Evolutionary conservation across 1,284 basidiomycete species (phyloP).

Genomic region (Pseudomicrostroma phylloplanum): DNA sequence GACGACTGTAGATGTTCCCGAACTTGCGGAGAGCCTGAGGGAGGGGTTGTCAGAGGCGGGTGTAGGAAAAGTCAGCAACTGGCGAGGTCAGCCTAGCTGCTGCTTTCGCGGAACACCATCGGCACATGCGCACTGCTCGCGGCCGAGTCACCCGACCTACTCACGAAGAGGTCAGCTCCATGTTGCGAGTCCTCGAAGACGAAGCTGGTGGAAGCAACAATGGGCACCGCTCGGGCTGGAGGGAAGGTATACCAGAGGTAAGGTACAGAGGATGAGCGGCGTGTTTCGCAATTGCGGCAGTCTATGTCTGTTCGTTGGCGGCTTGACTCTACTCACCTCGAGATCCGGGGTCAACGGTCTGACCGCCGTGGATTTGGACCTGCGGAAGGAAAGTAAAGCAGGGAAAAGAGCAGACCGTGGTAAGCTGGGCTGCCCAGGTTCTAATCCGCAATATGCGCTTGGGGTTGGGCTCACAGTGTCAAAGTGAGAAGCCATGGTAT

Average conservation of each 20-base stretch:
- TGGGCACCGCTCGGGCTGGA: constrained; percentile 67
- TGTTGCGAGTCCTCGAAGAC: constrained; percentile 55
- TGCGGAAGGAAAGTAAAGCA: no score
- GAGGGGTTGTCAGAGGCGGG: constrained; percentile 57
- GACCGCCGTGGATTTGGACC: constrained; percentile 69
- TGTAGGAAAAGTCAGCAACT: constrained; percentile 61
- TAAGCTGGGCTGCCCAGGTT: no score
- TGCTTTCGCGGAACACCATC: background rate
- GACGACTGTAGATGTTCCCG: constrained; percentile 52
- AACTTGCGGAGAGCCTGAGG: background rate
- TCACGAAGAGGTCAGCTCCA: constrained; percentile 70
- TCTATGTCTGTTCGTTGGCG: background rate
- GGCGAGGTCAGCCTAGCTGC: background rate
- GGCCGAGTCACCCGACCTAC: constrained; percentile 53
- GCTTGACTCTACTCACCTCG: constrained; percentile 48
- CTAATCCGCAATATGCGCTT: no score
- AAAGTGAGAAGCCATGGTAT: constrained; percentile 32
- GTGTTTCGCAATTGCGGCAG: constrained; percentile 26
- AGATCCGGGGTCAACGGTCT: constrained; percentile 64
- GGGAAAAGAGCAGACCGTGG: no score
- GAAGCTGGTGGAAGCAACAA: constrained; percentile 56
- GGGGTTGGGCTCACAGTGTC: constrained; percentile 26
- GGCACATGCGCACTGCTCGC: constrained; percentile 58
- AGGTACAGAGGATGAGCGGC: constrained; percentile 28
- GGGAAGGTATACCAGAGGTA: background rate